Base-by-base conservation (phyloP, 306 rosid species). In the Herpetospermum pedunculosum region DNA sequence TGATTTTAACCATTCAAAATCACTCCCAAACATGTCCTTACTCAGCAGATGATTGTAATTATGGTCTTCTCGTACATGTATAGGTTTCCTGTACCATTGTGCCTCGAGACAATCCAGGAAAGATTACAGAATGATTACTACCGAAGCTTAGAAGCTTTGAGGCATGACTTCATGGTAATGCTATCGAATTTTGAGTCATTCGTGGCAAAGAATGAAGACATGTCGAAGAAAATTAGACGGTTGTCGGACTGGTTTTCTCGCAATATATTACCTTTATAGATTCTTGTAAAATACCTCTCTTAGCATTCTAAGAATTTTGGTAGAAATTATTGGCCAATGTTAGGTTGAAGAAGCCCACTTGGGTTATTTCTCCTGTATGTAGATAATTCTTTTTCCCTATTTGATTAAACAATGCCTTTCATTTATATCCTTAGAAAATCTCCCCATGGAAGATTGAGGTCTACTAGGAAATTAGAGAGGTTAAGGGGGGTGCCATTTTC, bases 11-110 rank as follows among this genome's bases (percentile, higher is more conserved):
- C n/a, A n/a, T n/a, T n/a, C n/a, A n/a, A n/a, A n/a, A n/a, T n/a
- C n/a, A n/a, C n/a, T n/a, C n/a, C n/a, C n/a, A n/a, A n/a, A n/a
- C n/a, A n/a, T n/a, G n/a, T n/a, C n/a, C n/a, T n/a, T n/a, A n/a
- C n/a, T n/a, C n/a, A n/a, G n/a, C n/a, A n/a, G n/a, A n/a, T n/a
- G n/a, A n/a, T n/a, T n/a, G 10, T 52, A 47, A 32, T 49, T 55
- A 34, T 54, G 37, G 23, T n/a, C 46, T 15, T 54, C 28, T 54
- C 38, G 49, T 50, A 21, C 9, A 64, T 70, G 46, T 78, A 77
- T 87, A 95, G 99, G 92, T 95, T 86, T 77, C 90, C 96, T 34
- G 99, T 95, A 43, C 92, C 99, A 23, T 19, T 95, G 69, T 80
- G 93, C 68, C 82, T 95, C 16, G 96, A 89, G 14, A 79, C 85